Evolutionary conservation across 116 monocot species (phyloP).

Genomic region (Posidonia oceanica): DNA sequence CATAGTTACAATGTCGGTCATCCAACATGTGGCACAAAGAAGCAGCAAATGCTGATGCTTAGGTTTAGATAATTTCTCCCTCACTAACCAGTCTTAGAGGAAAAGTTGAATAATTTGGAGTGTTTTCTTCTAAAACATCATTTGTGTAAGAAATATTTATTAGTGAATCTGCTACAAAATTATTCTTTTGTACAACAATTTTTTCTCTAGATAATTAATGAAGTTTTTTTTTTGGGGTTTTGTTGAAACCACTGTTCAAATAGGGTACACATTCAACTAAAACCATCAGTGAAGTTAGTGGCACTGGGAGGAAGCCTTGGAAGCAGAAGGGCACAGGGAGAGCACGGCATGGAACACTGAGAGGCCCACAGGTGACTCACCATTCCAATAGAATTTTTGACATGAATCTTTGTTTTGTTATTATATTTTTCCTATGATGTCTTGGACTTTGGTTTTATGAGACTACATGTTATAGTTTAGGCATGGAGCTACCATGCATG

Average conservation of each 20-base stretch:
- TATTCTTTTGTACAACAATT: not conserved
- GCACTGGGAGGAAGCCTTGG: conserved; percentile 86
- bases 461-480: conserved; percentile 52
- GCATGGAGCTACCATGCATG: conserved; percentile 78
- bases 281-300: conserved; percentile 92
- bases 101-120: too few species aligned
- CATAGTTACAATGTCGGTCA: too few species aligned
- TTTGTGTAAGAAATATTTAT: too few species aligned
- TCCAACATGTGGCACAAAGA: too few species aligned
- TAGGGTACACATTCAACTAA: conserved; percentile 96
- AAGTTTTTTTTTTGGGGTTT: not conserved
- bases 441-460: not conserved
- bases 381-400: conserved; percentile 2
- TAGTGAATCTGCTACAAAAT: too few species aligned
- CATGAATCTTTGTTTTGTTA: not conserved
- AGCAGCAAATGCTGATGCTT: too few species aligned
- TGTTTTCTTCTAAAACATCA: too few species aligned
- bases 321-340: conserved; percentile 90
- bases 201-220: not conserved
- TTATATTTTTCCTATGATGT: not conserved
- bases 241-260: not conserved
- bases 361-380: conserved; percentile 79
- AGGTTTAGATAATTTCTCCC: too few species aligned
- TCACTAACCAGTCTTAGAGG: too few species aligned
- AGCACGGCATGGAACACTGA: conserved; percentile 86